A percentile compares a stretch with the other conserved stretches of the same genome.
phyloP scores from a whole-genome alignment of 2,329 filamentous ascomycete genomes.

The Xylaria sp. region DNA sequence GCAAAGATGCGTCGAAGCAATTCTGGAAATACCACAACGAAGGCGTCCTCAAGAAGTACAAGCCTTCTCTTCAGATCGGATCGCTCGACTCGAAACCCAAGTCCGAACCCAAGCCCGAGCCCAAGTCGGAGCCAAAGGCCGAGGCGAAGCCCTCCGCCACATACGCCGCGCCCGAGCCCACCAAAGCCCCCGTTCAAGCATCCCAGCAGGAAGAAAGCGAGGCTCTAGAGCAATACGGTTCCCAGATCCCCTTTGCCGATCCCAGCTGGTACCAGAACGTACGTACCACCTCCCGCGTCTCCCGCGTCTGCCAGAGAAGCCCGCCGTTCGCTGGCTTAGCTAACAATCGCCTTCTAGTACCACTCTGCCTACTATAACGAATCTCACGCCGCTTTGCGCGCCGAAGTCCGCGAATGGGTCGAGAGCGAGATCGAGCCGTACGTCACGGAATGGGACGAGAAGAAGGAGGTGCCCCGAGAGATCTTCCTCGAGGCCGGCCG shows the following conservation, averaged over 20 bases:
- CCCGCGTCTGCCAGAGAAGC: not conserved
- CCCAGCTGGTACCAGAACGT: slow-evolving; percentile 95
- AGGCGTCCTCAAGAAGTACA: slow-evolving; percentile 87
- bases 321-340: slow-evolving; percentile 7
- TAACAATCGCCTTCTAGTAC: slow-evolving; percentile 67
- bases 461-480: slow-evolving; percentile 84
- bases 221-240: slow-evolving; percentile 84
- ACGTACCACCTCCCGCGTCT: slow-evolving; percentile 51
- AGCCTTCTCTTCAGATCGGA: slow-evolving; percentile 79
- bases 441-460: slow-evolving; percentile 97
- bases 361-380: slow-evolving; percentile 98
- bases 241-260: slow-evolving; percentile 89
- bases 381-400: slow-evolving; percentile 88
- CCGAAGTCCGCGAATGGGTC: slow-evolving; percentile 92
- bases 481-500: slow-evolving; percentile 98
- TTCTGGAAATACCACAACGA: slow-evolving; percentile 87
- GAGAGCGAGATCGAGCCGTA: slow-evolving; percentile 89
- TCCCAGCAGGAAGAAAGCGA: slow-evolving; percentile 67
- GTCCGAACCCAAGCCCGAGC: slow-evolving; percentile 65
- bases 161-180: slow-evolving; percentile 52
- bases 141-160: slow-evolving; percentile 66
- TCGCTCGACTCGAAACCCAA: slow-evolving; percentile 86
- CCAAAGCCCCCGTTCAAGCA: slow-evolving; percentile 51
- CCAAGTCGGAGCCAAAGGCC: slow-evolving; percentile 60
- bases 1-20: slow-evolving; percentile 74